phyloP scores from a whole-genome alignment of 768 basidiomycete genomes.

The Mycena polygramma region DNA sequence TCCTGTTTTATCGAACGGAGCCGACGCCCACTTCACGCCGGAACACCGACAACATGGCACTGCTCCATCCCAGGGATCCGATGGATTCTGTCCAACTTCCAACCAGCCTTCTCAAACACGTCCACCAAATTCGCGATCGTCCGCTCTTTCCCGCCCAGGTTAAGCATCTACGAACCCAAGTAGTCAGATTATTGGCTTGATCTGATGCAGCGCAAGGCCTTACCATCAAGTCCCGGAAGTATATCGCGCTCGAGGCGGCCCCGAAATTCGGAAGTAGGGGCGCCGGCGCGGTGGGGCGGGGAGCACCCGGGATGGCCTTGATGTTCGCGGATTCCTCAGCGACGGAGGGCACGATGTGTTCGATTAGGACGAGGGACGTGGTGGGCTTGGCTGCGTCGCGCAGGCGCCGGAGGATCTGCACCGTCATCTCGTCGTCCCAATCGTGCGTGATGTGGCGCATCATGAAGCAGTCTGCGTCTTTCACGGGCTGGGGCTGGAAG shows the following conservation, averaged over 20 bases:
- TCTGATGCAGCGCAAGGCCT: neutral
- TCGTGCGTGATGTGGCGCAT: slow-evolving; percentile 10
- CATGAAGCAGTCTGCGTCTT: slow-evolving; percentile 4
- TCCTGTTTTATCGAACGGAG: neutral
- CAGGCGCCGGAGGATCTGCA: slow-evolving; percentile 4
- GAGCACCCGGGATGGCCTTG: slow-evolving; percentile 11
- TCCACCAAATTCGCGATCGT: slow-evolving; percentile 10
- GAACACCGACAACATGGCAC: slow-evolving; percentile 12
- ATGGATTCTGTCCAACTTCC: slow-evolving; percentile 9
- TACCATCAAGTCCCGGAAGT: slow-evolving; percentile 6
- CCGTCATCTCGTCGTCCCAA: slow-evolving; percentile 2
- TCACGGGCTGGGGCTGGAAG: slow-evolving; percentile 10
- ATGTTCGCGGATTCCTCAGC: slow-evolving; percentile 7
- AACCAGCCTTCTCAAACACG: slow-evolving; percentile 2
- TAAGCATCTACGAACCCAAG: neutral
- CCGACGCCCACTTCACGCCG: slow-evolving; percentile 1
- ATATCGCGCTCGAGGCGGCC: slow-evolving; percentile 12
- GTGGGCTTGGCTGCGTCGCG: slow-evolving; percentile 3
- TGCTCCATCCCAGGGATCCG: slow-evolving; percentile 14
- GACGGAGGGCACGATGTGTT: slow-evolving; percentile 12
- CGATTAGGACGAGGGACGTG: slow-evolving; percentile 7
- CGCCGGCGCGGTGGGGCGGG: slow-evolving; percentile 4
- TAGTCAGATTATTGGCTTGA: neutral
- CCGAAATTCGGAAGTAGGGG: slow-evolving; percentile 13
- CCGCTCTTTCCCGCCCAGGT: slow-evolving; percentile 14